Evolutionary conservation across 176 grass and related monocot species (phyloP).

Genomic region (Dendrocalamus sinicus): DNA sequence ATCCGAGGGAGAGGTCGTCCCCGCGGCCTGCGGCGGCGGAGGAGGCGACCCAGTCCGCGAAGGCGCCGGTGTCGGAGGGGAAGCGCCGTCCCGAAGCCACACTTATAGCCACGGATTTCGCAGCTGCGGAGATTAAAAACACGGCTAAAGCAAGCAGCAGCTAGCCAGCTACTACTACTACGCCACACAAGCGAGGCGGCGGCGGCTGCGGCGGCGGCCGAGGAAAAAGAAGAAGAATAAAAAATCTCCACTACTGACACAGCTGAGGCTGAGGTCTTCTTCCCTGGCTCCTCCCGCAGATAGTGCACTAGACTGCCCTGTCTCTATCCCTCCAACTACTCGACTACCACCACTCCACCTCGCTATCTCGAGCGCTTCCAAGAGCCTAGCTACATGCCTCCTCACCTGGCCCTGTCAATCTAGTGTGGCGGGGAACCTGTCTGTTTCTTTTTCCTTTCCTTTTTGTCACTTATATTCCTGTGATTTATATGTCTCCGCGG

Average conservation of each 20-base stretch:
- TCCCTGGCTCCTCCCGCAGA: background rate
- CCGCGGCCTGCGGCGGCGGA: constrained; percentile 69
- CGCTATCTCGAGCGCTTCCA: constrained; percentile 22
- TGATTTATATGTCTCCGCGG: background rate
- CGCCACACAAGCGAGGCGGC: background rate
- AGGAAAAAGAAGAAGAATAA: constrained; percentile 24
- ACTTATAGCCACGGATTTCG: constrained; percentile 37
- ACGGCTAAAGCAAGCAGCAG: background rate
- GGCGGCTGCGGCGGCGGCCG: background rate
- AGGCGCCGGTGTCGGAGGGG: constrained; percentile 97
- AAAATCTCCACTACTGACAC: constrained; percentile 31
- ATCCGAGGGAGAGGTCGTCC: constrained; percentile 93
- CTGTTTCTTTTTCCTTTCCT: background rate
- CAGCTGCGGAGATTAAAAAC: constrained; percentile 39
- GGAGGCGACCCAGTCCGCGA: constrained; percentile 91
- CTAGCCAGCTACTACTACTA: background rate
- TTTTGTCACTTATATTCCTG: background rate
- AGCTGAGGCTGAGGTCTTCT: background rate
- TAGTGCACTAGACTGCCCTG: constrained; percentile 36
- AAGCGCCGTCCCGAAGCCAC: constrained; percentile 98
- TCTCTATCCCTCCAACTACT: constrained; percentile 40
- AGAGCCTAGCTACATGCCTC: constrained; percentile 24
- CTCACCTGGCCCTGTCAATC: constrained; percentile 39
- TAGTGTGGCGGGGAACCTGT: background rate
- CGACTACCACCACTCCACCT: background rate